Evolutionary conservation across 805 yeast species (phyloP).

Genomic region (Schizosaccharomyces cryophilus): DNA sequence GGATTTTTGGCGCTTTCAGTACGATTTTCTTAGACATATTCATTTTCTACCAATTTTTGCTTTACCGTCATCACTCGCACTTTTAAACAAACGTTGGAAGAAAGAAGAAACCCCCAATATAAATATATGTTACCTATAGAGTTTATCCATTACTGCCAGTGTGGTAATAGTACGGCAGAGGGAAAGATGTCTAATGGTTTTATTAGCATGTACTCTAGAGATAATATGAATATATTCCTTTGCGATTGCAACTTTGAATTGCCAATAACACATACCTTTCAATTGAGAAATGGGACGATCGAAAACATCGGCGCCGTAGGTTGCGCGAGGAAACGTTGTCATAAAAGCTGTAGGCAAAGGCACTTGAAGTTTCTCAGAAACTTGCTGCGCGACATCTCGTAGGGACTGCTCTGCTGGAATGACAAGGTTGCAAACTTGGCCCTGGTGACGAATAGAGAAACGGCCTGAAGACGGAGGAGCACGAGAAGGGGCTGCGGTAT

Average conservation of each 20-base stretch:
- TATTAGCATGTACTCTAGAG: neutral
- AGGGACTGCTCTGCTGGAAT: constrained; percentile 12
- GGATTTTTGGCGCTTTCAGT: constrained; percentile 61
- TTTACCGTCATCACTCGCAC: constrained; percentile 19
- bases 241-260: too few relatives aligned
- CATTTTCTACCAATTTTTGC: constrained; percentile 42
- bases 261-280: too few relatives aligned
- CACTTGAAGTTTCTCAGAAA: constrained; percentile 10
- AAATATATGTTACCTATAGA: too few relatives aligned
- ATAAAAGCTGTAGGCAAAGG: constrained; percentile 8
- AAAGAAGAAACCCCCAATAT: too few relatives aligned
- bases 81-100: too few relatives aligned
- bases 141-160: neutral
- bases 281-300: neutral
- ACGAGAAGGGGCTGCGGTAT: constrained; percentile 4
- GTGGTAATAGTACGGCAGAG: neutral
- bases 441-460: constrained; percentile 8
- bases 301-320: constrained; percentile 1
- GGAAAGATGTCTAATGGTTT: neutral
- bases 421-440: constrained; percentile 10
- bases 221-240: too few relatives aligned
- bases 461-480: constrained; percentile 9
- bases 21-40: constrained; percentile 46
- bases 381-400: constrained; percentile 11
- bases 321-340: constrained; percentile 14